phyloP scores from a whole-genome alignment of 129 eudicot species.

The Apium graveolens region DNA sequence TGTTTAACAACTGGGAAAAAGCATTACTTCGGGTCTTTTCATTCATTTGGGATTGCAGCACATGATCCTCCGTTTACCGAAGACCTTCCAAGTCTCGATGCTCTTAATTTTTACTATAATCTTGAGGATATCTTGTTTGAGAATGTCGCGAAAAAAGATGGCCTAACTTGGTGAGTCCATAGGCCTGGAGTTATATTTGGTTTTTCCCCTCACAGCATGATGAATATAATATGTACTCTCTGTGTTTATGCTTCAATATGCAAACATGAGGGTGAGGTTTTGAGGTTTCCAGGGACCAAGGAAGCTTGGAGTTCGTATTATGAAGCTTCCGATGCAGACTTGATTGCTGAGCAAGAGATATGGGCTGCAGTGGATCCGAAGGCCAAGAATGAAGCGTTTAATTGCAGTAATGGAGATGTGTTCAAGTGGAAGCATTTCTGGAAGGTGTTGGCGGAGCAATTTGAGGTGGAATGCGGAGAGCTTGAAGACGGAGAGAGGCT shows the following conservation, averaged over 20 bases:
- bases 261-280: conserved; percentile 46
- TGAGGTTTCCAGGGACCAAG: conserved; percentile 50
- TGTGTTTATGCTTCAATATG: conserved; percentile 67
- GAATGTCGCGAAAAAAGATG: conserved; percentile 33
- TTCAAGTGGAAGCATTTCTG: conserved; percentile 88
- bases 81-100: conserved; percentile 47
- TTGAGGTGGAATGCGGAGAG: conserved; percentile 61
- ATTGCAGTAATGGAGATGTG: conserved; percentile 74
- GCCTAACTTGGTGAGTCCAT: conserved; percentile 65
- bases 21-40: conserved; percentile 43
- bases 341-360: conserved; percentile 82
- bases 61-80: conserved; percentile 59
- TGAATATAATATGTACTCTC: conserved; percentile 44
- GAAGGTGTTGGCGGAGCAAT: conserved; percentile 67
- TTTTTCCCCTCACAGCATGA: conserved; percentile 57
- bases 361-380: conserved; percentile 70
- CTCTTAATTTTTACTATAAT: conserved; percentile 48
- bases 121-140: conserved; percentile 48
- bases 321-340: conserved; percentile 65
- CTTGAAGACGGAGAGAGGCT: conserved; percentile 30
- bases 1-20: conserved; percentile 62
- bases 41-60: conserved; percentile 19
- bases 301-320: conserved; percentile 50
- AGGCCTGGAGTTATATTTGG: conserved; percentile 58
- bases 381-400: conserved; percentile 73